phyloP scores from a whole-genome alignment of 2,329 filamentous ascomycete genomes.

The Trichoderma arundinaceum region DNA sequence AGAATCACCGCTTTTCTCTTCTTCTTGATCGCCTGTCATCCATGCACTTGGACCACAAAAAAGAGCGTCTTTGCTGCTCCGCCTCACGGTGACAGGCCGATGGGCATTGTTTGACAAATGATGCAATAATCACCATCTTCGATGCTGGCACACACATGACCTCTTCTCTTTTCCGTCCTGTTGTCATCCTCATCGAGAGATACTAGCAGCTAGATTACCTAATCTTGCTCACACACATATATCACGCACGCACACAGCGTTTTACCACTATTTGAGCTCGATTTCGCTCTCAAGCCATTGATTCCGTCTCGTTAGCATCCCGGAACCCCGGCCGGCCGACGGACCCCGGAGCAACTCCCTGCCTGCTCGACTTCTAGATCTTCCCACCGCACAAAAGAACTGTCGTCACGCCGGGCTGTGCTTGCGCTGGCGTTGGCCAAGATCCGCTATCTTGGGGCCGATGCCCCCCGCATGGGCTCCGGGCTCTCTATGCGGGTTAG shows the following conservation, averaged over 20 bases:
- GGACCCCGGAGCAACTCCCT: too few species aligned
- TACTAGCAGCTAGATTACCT: background rate
- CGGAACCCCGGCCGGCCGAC: too few species aligned
- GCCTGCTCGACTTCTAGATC: too few species aligned
- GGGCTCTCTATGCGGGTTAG: background rate
- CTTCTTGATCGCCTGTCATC: conserved; percentile 2
- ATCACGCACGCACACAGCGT: background rate
- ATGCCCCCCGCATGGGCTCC: background rate
- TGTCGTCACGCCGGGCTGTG: too few species aligned
- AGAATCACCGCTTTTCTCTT: conserved; percentile 17
- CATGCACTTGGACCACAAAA: conserved; percentile 1
- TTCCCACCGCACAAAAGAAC: too few species aligned
- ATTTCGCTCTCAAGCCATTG: too few species aligned
- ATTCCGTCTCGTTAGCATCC: too few species aligned
- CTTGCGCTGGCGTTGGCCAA: too few species aligned
- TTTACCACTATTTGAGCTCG: too few species aligned
- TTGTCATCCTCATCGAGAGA: background rate
- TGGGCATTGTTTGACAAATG: background rate
- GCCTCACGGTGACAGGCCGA: background rate
- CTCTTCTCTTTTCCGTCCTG: background rate
- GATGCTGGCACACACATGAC: background rate
- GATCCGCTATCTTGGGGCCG: background rate
- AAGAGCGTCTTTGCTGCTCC: background rate
- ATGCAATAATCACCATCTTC: background rate
- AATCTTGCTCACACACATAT: background rate